These are phyloP conservation scores for Pontederia paniculata DNA, from an alignment of 176 grass and related monocot genomes.

Conservation along the genomic window DNA sequence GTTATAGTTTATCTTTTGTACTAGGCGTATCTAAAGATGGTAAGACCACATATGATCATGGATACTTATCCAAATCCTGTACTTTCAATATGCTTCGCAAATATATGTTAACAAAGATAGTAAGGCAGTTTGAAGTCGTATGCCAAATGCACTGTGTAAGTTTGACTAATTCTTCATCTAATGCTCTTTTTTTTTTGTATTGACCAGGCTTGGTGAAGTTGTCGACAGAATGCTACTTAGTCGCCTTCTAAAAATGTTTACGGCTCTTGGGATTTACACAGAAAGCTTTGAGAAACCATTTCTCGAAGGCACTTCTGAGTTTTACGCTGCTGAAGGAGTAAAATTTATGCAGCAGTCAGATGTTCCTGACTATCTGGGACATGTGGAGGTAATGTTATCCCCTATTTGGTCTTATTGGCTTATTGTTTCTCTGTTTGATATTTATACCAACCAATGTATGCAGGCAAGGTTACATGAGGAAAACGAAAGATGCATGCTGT, in stretches of 20 bases:
- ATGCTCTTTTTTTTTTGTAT: slow-evolving; percentile 12
- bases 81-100: no score
- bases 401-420: no score
- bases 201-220: slow-evolving; percentile 82
- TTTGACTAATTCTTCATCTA: neutral
- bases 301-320: slow-evolving; percentile 79
- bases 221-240: slow-evolving; percentile 86
- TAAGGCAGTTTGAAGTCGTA: no score
- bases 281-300: slow-evolving; percentile 89
- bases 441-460: slow-evolving; percentile 5
- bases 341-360: slow-evolving; percentile 98
- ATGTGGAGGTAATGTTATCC: slow-evolving; percentile 58
- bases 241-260: slow-evolving; percentile 98
- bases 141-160: no score
- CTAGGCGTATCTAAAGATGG: neutral
- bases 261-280: slow-evolving; percentile 86
- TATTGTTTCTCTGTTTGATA: neutral
- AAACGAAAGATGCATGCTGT: slow-evolving; percentile 91
- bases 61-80: no score
- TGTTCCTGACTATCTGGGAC: slow-evolving; percentile 90
- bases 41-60: no score
- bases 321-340: slow-evolving; percentile 91
- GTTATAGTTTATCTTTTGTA: no score
- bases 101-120: no score
- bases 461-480: slow-evolving; percentile 98